Evolutionary conservation across 2,329 filamentous ascomycete genomes (phyloP).

Genomic region (Lachnellula occidentalis): DNA sequence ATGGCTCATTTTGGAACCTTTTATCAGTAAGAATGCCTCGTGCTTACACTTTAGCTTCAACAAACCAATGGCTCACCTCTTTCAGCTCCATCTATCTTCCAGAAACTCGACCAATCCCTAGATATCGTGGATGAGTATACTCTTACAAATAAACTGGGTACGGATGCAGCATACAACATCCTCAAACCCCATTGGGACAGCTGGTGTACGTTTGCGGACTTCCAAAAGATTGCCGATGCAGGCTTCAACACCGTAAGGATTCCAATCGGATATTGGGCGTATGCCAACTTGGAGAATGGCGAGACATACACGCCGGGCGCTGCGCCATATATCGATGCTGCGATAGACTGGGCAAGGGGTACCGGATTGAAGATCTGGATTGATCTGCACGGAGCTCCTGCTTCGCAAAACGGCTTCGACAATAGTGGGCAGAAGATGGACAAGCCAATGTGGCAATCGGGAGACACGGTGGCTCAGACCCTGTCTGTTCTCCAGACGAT

Average conservation of each 20-base stretch:
- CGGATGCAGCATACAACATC: slow-evolving; percentile 43
- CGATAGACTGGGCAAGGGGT: slow-evolving; percentile 50
- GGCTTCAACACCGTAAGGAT: slow-evolving; percentile 56
- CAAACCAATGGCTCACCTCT: not conserved
- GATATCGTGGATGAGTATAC: slow-evolving; percentile 32
- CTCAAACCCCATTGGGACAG: slow-evolving; percentile 42
- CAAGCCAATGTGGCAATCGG: slow-evolving; percentile 40
- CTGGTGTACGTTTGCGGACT: slow-evolving; percentile 38
- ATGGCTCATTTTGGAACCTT: slow-evolving; percentile 26
- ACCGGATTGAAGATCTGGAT: slow-evolving; percentile 51
- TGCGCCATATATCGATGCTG: slow-evolving; percentile 47
- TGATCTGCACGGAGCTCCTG: slow-evolving; percentile 52
- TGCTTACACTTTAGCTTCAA: not conserved
- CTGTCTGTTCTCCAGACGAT: slow-evolving; percentile 52
- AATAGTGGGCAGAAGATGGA: slow-evolving; percentile 49
- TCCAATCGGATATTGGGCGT: slow-evolving; percentile 56
- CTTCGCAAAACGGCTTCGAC: slow-evolving; percentile 56
- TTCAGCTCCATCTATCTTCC: slow-evolving; percentile 46
- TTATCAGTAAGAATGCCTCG: slow-evolving; percentile 5
- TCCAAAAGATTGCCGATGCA: slow-evolving; percentile 49
- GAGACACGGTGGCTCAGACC: slow-evolving; percentile 44
- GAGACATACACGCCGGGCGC: slow-evolving; percentile 48
- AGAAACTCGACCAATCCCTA: slow-evolving; percentile 30
- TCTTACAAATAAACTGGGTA: slow-evolving; percentile 40
- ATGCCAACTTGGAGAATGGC: slow-evolving; percentile 39